Evolutionary conservation across 2,329 filamentous ascomycete species (phyloP).

Genomic region (Lasiodiplodia sp.): DNA sequence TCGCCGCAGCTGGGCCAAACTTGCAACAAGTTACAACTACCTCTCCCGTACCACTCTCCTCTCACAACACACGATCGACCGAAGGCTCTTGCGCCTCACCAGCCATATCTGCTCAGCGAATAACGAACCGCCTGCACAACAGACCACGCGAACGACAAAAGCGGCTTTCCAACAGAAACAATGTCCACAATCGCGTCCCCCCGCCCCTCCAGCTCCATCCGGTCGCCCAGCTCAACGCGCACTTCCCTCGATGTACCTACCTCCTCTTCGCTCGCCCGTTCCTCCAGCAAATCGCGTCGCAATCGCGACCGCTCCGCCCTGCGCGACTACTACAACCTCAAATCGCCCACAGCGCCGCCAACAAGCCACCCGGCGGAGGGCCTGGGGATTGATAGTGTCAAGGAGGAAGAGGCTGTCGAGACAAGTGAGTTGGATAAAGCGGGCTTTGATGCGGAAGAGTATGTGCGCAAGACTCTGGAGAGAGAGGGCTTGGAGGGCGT

Average conservation of each 20-base stretch:
- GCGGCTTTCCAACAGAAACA: conserved; percentile 9
- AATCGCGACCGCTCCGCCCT: conserved; percentile 89
- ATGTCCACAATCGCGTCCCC: conserved; percentile 69
- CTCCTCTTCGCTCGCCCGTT: conserved; percentile 13
- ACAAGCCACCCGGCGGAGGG: conserved; percentile 49
- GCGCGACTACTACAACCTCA: conserved; percentile 93
- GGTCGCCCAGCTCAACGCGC: conserved; percentile 76
- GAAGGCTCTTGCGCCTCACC: background rate
- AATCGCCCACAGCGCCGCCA: conserved; percentile 52
- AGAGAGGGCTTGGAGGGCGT: conserved; percentile 72
- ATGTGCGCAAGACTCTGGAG: conserved; percentile 68
- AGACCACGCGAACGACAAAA: background rate
- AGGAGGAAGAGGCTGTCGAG: conserved; percentile 62
- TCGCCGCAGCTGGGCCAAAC: background rate
- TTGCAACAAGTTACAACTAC: conserved; percentile 9
- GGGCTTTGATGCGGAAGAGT: conserved; percentile 75
- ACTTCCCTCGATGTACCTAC: conserved; percentile 70
- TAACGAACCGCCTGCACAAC: background rate
- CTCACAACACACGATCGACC: background rate
- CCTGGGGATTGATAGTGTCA: conserved; percentile 35
- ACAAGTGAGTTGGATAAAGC: conserved; percentile 74
- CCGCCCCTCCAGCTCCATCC: conserved; percentile 64
- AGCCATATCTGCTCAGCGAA: background rate
- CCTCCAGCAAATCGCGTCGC: conserved; percentile 52
- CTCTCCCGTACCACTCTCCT: background rate